A percentile compares a stretch with the other conserved stretches of the same genome.
These are phyloP conservation scores for Fagopyrum tataricum DNA, from an alignment of 148 eudicot genomes.

Conservation along the genomic window DNA sequence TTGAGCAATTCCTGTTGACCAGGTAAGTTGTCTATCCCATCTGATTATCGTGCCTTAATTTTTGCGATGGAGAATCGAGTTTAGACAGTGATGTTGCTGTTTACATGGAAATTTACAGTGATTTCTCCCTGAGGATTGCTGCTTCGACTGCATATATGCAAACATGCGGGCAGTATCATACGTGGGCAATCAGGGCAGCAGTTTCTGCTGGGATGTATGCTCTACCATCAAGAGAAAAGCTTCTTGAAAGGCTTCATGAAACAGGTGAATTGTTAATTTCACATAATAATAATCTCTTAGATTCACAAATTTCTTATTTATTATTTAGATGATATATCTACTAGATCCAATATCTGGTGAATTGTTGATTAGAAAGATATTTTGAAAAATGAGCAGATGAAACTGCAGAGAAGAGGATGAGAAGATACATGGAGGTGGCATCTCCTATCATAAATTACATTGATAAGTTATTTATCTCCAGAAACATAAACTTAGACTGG, in stretches of 20 bases:
- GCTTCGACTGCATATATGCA: conserved; percentile 75
- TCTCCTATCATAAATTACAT: conserved; percentile 70
- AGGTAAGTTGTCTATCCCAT: conserved; percentile 30
- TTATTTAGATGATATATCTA: too few relatives aligned
- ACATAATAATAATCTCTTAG: too few relatives aligned
- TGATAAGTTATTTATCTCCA: conserved; percentile 51
- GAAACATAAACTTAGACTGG: conserved; percentile 82
- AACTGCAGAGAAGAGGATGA: conserved; percentile 76
- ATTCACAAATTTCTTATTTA: too few relatives aligned
- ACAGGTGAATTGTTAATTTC: conserved; percentile 36
- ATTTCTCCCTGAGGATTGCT: conserved; percentile 55
- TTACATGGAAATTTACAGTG: conserved; percentile 27
- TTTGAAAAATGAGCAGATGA: conserved; percentile 34
- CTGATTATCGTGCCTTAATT: background rate
- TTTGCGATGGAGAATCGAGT: too few relatives aligned
- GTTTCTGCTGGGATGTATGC: conserved; percentile 88
- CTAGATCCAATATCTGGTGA: too few relatives aligned
- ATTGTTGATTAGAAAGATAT: too few relatives aligned
- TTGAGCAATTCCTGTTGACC: conserved; percentile 57
- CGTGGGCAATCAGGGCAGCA: conserved; percentile 86
- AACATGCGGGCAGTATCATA: conserved; percentile 80
- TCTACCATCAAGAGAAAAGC: conserved; percentile 72
- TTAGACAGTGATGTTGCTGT: background rate
- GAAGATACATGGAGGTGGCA: conserved; percentile 68
- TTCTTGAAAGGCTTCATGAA: conserved; percentile 55